Percentiles rank a stretch among this genome's conserved stretches.
These are phyloP conservation scores for Chrysoporthe deuterocubensis DNA, from an alignment of 2,329 filamentous ascomycete genomes.

Conservation along the genomic window DNA sequence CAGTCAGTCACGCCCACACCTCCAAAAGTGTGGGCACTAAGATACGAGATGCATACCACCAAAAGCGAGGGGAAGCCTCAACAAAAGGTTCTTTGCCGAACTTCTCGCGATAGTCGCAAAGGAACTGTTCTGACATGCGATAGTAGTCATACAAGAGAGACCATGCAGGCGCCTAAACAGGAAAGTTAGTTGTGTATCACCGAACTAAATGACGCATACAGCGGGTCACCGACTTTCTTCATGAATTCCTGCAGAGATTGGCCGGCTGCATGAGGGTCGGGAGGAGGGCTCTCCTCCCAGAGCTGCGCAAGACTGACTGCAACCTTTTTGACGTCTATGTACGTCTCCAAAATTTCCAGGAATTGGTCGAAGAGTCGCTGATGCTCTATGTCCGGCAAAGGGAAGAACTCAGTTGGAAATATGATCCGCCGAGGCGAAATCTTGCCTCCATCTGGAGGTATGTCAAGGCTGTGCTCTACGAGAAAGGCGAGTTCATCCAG, in stretches of 20 bases:
- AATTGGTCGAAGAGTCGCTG: constrained; percentile 21
- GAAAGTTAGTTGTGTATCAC: background rate
- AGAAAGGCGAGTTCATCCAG: constrained; percentile 16
- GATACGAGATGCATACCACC: constrained; percentile 2
- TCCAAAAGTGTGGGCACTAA: background rate
- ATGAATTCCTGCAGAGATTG: constrained; percentile 19
- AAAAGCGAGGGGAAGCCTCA: constrained; percentile 16
- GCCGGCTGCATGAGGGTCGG: background rate
- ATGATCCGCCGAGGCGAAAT: constrained; percentile 12
- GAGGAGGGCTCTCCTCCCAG: constrained; percentile 19
- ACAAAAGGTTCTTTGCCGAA: constrained; percentile 21
- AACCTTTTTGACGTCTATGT: background rate
- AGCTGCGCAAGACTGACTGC: constrained; percentile 15
- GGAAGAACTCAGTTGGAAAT: constrained; percentile 24
- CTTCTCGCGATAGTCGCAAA: constrained; percentile 15
- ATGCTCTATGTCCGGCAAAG: constrained; percentile 12
- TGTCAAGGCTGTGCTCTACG: constrained; percentile 18
- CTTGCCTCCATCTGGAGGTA: background rate
- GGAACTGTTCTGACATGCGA: constrained; percentile 14
- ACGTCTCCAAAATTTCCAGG: constrained; percentile 19
- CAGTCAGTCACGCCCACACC: background rate
- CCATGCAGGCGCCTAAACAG: constrained; percentile 21
- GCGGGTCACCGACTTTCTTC: constrained; percentile 7
- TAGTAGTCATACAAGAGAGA: constrained; percentile 24
- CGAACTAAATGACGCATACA: background rate